These are phyloP conservation scores for Phellinidium pouzarii DNA, from an alignment of 1,284 basidiomycete species.

Conservation along the genomic window DNA sequence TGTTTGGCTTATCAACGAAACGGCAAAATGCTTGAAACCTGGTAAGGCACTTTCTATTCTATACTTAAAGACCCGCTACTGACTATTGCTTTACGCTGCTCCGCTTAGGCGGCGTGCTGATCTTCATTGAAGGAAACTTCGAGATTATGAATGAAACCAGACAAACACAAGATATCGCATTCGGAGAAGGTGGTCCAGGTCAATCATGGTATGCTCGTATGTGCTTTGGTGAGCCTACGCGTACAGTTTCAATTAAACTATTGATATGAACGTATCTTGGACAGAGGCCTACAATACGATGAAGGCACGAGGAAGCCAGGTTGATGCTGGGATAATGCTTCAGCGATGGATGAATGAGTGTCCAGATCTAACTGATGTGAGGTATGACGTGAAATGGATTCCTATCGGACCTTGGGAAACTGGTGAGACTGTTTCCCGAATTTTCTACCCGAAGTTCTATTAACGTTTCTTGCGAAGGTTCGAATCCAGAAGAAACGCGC, in stretches of 20 bases:
- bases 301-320: conserved; percentile 5
- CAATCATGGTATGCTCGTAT: conserved; percentile 10
- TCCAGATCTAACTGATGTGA: neutral
- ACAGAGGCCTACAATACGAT: conserved; percentile 11
- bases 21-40: conserved; percentile 6
- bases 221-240: conserved; percentile 5
- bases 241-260: no score
- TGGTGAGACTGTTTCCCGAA: conserved; percentile 1
- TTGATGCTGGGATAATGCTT: conserved; percentile 8
- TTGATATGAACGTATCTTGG: no score
- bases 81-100: neutral
- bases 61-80: neutral
- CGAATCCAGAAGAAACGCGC: conserved; percentile 3
- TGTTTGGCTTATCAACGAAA: conserved; percentile 2
- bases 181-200: conserved; percentile 5
- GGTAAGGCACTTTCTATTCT: neutral
- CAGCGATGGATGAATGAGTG: conserved; percentile 7
- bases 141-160: conserved; percentile 13
- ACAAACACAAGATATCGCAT: conserved; percentile 1
- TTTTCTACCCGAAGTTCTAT: neutral
- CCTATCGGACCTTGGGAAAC: conserved; percentile 12
- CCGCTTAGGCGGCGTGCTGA: conserved; percentile 17
- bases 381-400: conserved; percentile 6
- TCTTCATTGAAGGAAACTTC: conserved; percentile 19
- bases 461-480: neutral